These are phyloP conservation scores for Trichosporon sp. DNA, from an alignment of 1,284 basidiomycete genomes.

Conservation along the genomic window DNA sequence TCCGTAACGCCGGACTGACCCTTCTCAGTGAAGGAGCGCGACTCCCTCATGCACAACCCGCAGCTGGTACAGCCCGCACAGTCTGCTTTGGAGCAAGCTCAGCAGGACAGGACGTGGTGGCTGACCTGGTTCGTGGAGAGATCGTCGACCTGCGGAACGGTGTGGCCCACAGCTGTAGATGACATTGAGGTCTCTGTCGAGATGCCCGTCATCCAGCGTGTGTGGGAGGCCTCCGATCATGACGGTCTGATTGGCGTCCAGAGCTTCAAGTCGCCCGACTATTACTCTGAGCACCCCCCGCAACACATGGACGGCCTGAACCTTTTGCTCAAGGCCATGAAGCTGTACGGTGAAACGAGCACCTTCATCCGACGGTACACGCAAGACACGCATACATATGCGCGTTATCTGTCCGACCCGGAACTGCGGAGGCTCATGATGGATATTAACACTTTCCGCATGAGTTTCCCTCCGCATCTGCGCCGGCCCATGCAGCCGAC, in stretches of 20 bases:
- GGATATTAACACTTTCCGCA: slow-evolving; percentile 36
- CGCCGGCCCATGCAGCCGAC: slow-evolving; percentile 25
- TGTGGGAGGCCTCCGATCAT: slow-evolving; percentile 19
- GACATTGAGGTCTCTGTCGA: slow-evolving; percentile 42
- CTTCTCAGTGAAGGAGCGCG: not conserved
- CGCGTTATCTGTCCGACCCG: slow-evolving; percentile 30
- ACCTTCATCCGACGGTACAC: slow-evolving; percentile 34
- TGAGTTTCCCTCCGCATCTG: slow-evolving; percentile 31
- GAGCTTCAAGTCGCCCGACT: slow-evolving; percentile 24
- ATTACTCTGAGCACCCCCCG: slow-evolving; percentile 23
- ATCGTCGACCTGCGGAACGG: slow-evolving; percentile 1
- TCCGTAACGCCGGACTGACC: too few species aligned
- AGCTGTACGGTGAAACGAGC: slow-evolving; percentile 51
- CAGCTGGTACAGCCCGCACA: slow-evolving; percentile 17
- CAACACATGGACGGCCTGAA: slow-evolving; percentile 50
- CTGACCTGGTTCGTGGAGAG: slow-evolving; percentile 30
- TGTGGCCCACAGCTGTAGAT: slow-evolving; percentile 10
- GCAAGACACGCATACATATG: slow-evolving; percentile 28
- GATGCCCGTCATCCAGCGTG: slow-evolving; percentile 31
- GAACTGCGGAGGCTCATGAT: slow-evolving; percentile 25
- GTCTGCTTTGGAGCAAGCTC: slow-evolving; percentile 30
- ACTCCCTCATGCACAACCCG: slow-evolving; percentile 15
- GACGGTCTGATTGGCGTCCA: slow-evolving; percentile 29
- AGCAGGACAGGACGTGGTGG: slow-evolving; percentile 40
- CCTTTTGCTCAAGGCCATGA: slow-evolving; percentile 59